Percentiles rank a stretch among this genome's conserved stretches.
Evolutionary conservation across 1,284 basidiomycete genomes (phyloP).

Genomic region (Vanrija pseudolonga): DNA sequence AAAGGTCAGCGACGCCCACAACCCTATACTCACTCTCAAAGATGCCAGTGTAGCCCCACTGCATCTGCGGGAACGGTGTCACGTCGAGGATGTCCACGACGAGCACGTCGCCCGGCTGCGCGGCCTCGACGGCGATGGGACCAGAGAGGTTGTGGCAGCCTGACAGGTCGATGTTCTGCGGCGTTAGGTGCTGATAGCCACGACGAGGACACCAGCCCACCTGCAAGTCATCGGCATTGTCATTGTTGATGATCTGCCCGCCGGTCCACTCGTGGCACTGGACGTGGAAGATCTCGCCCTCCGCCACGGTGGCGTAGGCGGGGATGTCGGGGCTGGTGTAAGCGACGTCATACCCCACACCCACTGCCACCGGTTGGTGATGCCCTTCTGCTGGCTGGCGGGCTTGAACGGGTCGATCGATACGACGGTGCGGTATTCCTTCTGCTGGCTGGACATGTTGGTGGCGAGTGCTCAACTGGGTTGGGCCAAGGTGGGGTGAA

Average conservation of each 20-base stretch:
- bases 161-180: conserved; percentile 9
- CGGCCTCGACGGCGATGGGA: conserved; percentile 67
- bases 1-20: not conserved
- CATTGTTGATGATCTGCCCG: conserved; percentile 63
- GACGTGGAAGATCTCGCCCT: conserved; percentile 62
- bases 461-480: too few relatives aligned
- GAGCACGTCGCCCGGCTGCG: conserved; percentile 72
- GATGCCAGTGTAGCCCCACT: conserved; percentile 71
- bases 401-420: conserved; percentile 7
- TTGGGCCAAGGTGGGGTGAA: too few relatives aligned
- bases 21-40: conserved; percentile 18
- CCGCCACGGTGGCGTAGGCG: conserved; percentile 20
- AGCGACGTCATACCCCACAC: not conserved
- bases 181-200: too few relatives aligned
- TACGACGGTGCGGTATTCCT: conserved; percentile 6
- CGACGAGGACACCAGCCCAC: conserved; percentile 5
- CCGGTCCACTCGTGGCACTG: conserved; percentile 76
- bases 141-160: conserved; percentile 65
- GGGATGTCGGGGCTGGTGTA: conserved; percentile 8
- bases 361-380: conserved; percentile 11
- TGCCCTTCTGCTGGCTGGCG: conserved; percentile 4
- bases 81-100: conserved; percentile 54
- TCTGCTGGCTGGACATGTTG: too few relatives aligned
- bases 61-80: conserved; percentile 67
- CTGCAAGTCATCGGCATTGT: conserved; percentile 52